Percentiles rank a stretch among this genome's conserved stretches.
Evolutionary conservation across 2,329 filamentous ascomycete genomes (phyloP).

Genomic region (Teratosphaeria nubilosa): DNA sequence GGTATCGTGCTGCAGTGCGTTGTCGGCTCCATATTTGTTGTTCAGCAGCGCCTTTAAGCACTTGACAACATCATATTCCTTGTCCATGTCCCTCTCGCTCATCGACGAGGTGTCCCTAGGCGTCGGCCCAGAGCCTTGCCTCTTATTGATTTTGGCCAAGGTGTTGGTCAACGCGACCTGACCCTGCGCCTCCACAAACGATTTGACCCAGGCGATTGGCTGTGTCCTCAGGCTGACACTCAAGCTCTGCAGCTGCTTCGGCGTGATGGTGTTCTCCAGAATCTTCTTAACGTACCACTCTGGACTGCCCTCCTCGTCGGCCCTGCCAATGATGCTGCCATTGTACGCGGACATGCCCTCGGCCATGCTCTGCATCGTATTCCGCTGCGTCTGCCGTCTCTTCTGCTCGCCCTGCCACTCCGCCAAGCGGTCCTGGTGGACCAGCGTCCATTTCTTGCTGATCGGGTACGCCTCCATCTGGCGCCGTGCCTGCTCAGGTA

Average conservation of each 20-base stretch:
- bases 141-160: constrained; percentile 84
- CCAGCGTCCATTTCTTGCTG: constrained; percentile 92
- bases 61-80: constrained; percentile 95
- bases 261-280: constrained; percentile 87
- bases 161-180: constrained; percentile 93
- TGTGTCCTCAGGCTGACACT: constrained; percentile 93
- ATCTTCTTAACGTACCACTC: constrained; percentile 98
- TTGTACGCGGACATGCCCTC: constrained; percentile 42
- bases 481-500: constrained; percentile 84
- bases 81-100: constrained; percentile 71
- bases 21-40: constrained; percentile 97
- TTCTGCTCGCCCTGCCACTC: constrained; percentile 94
- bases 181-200: constrained; percentile 94
- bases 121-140: constrained; percentile 63
- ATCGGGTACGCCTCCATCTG: constrained; percentile 96
- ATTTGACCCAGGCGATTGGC: constrained; percentile 92
- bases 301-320: constrained; percentile 89
- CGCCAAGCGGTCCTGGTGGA: constrained; percentile 87
- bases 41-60: constrained; percentile 97
- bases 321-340: constrained; percentile 58
- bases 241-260: constrained; percentile 83
- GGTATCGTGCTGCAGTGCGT: constrained; percentile 81
- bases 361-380: constrained; percentile 53
- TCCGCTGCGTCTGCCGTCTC: constrained; percentile 62
- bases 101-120: constrained; percentile 46